Evolutionary conservation across 73 alveolate genomes (phyloP).

Genomic region (Paramecium biaurelia): DNA sequence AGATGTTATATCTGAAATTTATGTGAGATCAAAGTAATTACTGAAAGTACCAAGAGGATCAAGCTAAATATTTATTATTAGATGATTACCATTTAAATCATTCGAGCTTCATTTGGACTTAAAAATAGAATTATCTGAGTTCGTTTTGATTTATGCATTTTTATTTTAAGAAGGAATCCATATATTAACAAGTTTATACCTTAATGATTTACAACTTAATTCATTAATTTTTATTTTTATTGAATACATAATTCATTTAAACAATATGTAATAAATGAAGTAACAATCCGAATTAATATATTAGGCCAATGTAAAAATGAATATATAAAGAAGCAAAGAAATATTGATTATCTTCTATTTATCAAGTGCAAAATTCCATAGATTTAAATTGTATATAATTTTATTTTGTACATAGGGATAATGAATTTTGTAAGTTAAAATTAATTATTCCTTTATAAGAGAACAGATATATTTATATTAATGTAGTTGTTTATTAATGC

Average conservation of each 20-base stretch:
- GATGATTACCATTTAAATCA: background rate
- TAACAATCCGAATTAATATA: no score
- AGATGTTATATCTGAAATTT: background rate
- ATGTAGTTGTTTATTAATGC: background rate
- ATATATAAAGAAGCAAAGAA: no score
- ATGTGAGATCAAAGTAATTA: background rate
- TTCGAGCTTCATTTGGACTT: background rate
- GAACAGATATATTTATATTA: background rate
- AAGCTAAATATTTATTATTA: background rate
- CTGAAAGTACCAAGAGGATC: background rate
- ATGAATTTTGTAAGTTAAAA: no score
- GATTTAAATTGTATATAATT: no score
- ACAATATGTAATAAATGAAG: no score
- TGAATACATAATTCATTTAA: background rate
- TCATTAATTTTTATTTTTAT: background rate
- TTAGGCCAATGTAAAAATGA: no score
- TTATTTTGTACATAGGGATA: no score
- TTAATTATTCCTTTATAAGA: no score
- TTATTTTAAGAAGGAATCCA: background rate
- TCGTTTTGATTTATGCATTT: background rate
- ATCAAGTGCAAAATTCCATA: no score
- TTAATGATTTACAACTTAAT: slow-evolving; percentile 28
- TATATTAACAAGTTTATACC: slow-evolving; percentile 21
- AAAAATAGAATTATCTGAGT: background rate
- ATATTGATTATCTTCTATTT: no score